Percentiles rank a stretch among this genome's conserved stretches.
phyloP scores from a whole-genome alignment of 108 stramenopile species.

The Fistulifera solaris region DNA sequence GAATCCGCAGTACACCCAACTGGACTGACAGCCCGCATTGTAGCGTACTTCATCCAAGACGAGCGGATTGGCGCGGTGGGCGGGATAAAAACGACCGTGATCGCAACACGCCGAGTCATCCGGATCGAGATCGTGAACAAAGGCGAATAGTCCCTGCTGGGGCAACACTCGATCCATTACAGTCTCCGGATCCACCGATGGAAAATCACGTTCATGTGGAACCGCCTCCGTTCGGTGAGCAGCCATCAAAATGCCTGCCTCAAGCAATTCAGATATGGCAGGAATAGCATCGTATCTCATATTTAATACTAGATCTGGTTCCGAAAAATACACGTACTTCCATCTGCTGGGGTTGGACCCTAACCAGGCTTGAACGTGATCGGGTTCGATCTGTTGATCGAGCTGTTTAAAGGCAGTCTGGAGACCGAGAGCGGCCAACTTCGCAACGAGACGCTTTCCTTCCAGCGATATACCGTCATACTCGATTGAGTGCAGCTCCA shows the following conservation, averaged over 20 bases:
- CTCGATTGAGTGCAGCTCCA: background rate
- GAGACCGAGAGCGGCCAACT: conserved; percentile 23
- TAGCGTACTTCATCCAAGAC: too few relatives aligned
- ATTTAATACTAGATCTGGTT: conserved; percentile 31
- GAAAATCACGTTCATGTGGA: conserved; percentile 27
- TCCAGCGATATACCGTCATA: background rate
- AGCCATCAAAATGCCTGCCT: conserved; percentile 19
- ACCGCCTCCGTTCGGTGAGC: conserved; percentile 42
- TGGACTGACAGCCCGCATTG: too few relatives aligned
- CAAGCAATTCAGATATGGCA: conserved; percentile 12
- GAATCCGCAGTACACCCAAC: too few relatives aligned
- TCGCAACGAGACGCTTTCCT: conserved; percentile 13
- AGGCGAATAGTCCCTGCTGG: too few relatives aligned
- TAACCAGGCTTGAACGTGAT: conserved; percentile 19
- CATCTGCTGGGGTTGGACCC: conserved; percentile 16
- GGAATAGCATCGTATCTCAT: conserved; percentile 14
- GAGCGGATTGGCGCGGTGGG: too few relatives aligned
- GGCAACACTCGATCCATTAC: too few relatives aligned
- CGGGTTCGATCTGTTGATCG: background rate
- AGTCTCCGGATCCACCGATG: too few relatives aligned
- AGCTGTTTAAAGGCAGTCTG: conserved; percentile 14
- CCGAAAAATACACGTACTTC: conserved; percentile 35
- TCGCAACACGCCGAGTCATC: too few relatives aligned
- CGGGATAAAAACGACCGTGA: too few relatives aligned
- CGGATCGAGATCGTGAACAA: too few relatives aligned